Evolutionary conservation across 2,329 filamentous ascomycete species (phyloP), one percentile per base, ranked within the genome.

Genomic region (Colletotrichum costaricense): DNA sequence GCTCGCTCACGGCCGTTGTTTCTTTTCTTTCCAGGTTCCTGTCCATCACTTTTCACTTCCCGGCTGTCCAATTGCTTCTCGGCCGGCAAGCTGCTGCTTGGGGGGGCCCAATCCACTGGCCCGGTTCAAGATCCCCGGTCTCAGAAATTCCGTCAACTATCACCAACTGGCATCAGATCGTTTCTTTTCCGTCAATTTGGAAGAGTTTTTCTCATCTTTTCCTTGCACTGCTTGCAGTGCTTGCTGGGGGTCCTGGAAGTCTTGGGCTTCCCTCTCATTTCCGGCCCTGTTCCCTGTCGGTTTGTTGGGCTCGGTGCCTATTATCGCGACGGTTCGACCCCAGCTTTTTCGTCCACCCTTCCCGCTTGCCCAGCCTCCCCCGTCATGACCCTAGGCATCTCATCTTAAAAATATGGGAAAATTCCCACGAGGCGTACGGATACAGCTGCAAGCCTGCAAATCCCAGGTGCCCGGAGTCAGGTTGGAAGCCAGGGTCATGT

Each of bases 381-480:
- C 63, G 42, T 52, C 42, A n/a, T 54, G n/a, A 63, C 33, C 70
- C 67, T 38, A 46, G 30, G 55, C 66, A 62, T 65, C 70, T 73
- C 66, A 70, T 73, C 67, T 70, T 70, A 70, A 65, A 65, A 65
- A 56, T 55, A 30, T 9, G 42, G 42, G 42, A 49, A 19, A 49
- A 8, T 49, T 49, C 42, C 42, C 42, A 49, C 42, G 42, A 49
- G 42, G 42, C 42, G 42, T 49, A 49, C 42, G 42, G 42, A 49
- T 49, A 49, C 42, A n/a, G 42, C 42, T 58, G 60, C 24, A 35
- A 26, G 55, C 67, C 66, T 63, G 30, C 42, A 26, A 19, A 28
- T 72, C 33, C 70, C 70, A 70, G 26, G 16, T 54, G 67, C 60
- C 67, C 67, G 67, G 70, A 73, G 70, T 65, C 67, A 69, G 28